Evolutionary conservation across 208 protist genomes (phyloP).

Genomic region (Leishmania amazonensis): DNA sequence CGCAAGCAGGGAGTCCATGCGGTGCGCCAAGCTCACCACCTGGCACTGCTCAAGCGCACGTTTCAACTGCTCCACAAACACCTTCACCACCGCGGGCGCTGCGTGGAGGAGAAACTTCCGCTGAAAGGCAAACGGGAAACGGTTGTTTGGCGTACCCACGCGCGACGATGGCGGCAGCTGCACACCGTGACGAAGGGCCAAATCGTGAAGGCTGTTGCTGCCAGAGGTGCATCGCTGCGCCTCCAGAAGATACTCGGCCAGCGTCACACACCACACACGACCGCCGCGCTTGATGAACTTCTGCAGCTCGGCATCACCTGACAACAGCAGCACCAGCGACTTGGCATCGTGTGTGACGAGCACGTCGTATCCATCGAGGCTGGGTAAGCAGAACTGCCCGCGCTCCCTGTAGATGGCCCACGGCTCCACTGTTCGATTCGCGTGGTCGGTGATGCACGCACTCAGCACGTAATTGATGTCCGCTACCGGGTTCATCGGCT

Average conservation of each 20-base stretch:
- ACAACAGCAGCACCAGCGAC: slow-evolving; percentile 63
- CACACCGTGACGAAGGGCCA: slow-evolving; percentile 64
- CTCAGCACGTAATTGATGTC: slow-evolving; percentile 63
- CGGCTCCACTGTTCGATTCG: slow-evolving; percentile 60
- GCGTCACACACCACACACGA: slow-evolving; percentile 85
- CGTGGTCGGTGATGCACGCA: slow-evolving; percentile 55
- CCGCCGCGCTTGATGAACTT: slow-evolving; percentile 77
- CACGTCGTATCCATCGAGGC: slow-evolving; percentile 67
- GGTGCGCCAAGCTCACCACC: slow-evolving; percentile 63
- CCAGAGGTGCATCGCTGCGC: slow-evolving; percentile 67
- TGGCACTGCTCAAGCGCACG: slow-evolving; percentile 55
- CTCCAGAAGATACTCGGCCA: slow-evolving; percentile 83
- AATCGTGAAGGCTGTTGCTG: slow-evolving; percentile 50
- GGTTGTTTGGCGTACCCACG: slow-evolving; percentile 42
- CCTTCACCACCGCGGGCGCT: slow-evolving; percentile 39
- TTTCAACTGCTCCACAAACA: slow-evolving; percentile 65
- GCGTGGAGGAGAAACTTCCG: slow-evolving; percentile 49
- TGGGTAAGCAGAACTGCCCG: slow-evolving; percentile 64
- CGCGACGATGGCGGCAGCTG: slow-evolving; percentile 55
- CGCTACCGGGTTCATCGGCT: slow-evolving; percentile 61
- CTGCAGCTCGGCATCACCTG: slow-evolving; percentile 62
- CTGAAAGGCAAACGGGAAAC: slow-evolving; percentile 69
- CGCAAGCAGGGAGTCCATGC: slow-evolving; percentile 82
- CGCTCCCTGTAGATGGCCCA: slow-evolving; percentile 59
- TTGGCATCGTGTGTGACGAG: slow-evolving; percentile 84